Evolutionary conservation across 2,329 filamentous ascomycete species (phyloP).

Genomic region (Zymoseptoria tritici): DNA sequence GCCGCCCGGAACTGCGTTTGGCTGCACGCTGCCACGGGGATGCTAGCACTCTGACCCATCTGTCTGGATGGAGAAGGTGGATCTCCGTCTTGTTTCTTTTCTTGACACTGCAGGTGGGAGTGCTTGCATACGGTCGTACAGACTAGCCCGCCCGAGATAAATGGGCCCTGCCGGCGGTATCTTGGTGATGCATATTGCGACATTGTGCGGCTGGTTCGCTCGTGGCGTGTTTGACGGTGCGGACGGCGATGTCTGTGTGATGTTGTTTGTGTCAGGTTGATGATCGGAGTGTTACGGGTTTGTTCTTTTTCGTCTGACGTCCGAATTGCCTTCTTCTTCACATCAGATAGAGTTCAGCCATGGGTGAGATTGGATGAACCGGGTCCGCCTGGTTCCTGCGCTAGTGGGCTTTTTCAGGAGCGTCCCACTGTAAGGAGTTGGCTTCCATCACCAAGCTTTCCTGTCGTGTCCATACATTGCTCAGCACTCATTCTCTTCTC

Average conservation of each 20-base stretch:
- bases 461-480: no score
- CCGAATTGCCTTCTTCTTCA: neutral
- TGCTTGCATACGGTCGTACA: neutral
- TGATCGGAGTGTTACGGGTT: no score
- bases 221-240: neutral
- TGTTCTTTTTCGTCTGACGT: neutral
- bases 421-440: neutral
- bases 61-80: neutral
- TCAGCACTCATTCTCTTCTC: neutral
- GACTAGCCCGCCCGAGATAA: neutral
- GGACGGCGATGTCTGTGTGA: neutral
- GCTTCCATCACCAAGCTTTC: neutral
- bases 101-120: neutral
- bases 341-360: neutral
- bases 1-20: neutral
- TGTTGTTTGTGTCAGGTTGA: neutral
- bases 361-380: neutral
- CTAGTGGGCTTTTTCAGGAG: neutral
- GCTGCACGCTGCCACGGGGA: neutral
- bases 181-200: neutral
- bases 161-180: neutral
- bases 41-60: neutral
- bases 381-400: neutral
- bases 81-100: neutral
- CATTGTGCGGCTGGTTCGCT: neutral